phyloP scores from a whole-genome alignment of 176 grass and related monocot species.

The maize (Zea mays) region DNA sequence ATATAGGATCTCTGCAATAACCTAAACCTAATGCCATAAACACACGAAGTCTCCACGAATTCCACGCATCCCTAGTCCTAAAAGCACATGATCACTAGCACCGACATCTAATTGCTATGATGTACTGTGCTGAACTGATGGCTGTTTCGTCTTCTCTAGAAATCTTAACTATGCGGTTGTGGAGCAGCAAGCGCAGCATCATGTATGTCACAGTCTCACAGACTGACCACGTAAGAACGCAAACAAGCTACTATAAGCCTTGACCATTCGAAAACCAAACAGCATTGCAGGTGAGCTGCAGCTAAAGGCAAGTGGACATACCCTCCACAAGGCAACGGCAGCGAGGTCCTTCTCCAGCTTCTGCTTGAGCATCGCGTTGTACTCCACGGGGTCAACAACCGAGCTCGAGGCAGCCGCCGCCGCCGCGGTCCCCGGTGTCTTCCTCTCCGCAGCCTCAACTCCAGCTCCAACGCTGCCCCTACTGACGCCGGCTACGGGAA shows the following conservation, averaged over 20 bases:
- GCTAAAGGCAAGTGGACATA: slow-evolving; percentile 15
- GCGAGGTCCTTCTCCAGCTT: slow-evolving; percentile 87
- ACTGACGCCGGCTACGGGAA: not conserved
- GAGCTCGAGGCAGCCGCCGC: not conserved
- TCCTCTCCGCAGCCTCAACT: slow-evolving; percentile 31
- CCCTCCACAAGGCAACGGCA: slow-evolving; percentile 87
- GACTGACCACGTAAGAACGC: not conserved
- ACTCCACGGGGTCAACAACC: slow-evolving; percentile 66
- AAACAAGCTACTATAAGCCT: not conserved
- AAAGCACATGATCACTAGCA: not conserved
- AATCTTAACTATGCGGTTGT: not conserved
- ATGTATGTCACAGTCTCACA: not conserved
- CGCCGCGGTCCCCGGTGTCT: not conserved
- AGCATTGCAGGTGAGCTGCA: not conserved
- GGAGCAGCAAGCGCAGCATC: not conserved
- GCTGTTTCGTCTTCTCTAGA: not conserved
- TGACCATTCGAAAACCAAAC: slow-evolving; percentile 1
- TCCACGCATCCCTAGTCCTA: not conserved
- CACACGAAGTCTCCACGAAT: not conserved
- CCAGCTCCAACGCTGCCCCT: not conserved
- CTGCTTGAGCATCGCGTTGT: slow-evolving; percentile 83
- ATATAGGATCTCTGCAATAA: slow-evolving; percentile 1
- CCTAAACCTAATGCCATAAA: not conserved
- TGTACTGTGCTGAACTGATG: not conserved
- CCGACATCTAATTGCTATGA: not conserved